Conservation (phyloP, 2,329 filamentous ascomycete genomes). For the Seiridium unicorne region DNA sequence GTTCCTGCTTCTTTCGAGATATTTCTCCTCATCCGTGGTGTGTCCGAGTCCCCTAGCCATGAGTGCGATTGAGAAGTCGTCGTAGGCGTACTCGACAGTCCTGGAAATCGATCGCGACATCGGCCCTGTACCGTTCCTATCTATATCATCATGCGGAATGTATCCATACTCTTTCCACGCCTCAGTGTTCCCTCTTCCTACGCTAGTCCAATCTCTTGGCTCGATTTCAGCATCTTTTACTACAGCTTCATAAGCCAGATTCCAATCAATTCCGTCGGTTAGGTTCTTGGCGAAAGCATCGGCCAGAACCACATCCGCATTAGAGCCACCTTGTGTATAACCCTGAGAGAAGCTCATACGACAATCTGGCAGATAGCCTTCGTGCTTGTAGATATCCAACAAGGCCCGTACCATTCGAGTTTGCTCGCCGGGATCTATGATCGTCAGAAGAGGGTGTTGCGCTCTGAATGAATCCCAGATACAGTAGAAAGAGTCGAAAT, state of each 20-base stretch:
- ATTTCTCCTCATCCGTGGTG: constrained; percentile 56
- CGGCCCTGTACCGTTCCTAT: constrained; percentile 61
- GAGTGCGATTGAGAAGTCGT: constrained; percentile 69
- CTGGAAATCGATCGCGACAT: constrained; percentile 69
- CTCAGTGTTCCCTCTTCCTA: constrained; percentile 68
- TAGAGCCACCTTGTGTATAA: constrained; percentile 74
- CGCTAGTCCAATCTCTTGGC: constrained; percentile 64
- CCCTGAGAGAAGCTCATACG: constrained; percentile 76
- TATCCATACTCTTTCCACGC: constrained; percentile 71
- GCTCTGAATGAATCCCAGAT: constrained; percentile 77
- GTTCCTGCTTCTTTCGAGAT: constrained; percentile 60
- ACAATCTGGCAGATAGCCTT: constrained; percentile 68
- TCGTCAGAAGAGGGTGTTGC: constrained; percentile 69
- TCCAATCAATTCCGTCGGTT: constrained; percentile 63
- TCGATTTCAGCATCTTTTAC: constrained; percentile 70
- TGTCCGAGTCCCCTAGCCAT: constrained; percentile 58
- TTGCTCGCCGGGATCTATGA: constrained; percentile 67
- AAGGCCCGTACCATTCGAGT: constrained; percentile 69
- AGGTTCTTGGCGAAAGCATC: constrained; percentile 72
- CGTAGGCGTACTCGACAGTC: constrained; percentile 78
- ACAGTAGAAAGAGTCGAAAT: constrained; percentile 67
- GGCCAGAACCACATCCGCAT: constrained; percentile 69
- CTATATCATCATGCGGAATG: constrained; percentile 67
- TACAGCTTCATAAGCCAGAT: constrained; percentile 68
- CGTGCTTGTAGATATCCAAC: constrained; percentile 69